These are phyloP conservation scores for Butyriboletus appendiculatus DNA, from an alignment of 1,284 basidiomycete species.

Conservation along the genomic window DNA sequence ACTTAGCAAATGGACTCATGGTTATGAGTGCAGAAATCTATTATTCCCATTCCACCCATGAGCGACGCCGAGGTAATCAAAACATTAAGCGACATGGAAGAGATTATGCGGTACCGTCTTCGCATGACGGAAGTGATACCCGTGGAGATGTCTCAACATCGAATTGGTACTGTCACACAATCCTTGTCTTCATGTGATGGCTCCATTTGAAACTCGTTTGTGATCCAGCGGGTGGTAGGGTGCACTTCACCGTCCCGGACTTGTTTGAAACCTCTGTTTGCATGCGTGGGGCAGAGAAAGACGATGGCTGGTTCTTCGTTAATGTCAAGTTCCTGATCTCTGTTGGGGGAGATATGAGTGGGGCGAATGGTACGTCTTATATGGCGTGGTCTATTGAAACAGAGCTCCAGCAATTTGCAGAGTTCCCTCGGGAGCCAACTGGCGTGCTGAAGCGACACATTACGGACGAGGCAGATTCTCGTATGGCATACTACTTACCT, in stretches of 20 bases:
- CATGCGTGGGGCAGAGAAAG: slow-evolving; percentile 62
- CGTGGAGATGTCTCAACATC: slow-evolving; percentile 71
- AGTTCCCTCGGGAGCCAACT: slow-evolving; percentile 67
- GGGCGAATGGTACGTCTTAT: slow-evolving; percentile 57
- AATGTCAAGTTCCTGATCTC: slow-evolving; percentile 75
- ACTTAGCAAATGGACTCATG: slow-evolving; percentile 21
- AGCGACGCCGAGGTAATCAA: slow-evolving; percentile 64
- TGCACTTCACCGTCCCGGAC: slow-evolving; percentile 69
- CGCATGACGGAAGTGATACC: slow-evolving; percentile 74
- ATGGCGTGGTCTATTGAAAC: not conserved
- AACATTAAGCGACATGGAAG: slow-evolving; percentile 73
- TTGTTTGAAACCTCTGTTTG: slow-evolving; percentile 80
- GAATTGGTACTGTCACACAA: slow-evolving; percentile 53
- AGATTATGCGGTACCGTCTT: slow-evolving; percentile 75
- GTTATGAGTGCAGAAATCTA: slow-evolving; percentile 52
- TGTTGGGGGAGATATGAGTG: slow-evolving; percentile 71
- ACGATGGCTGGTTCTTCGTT: slow-evolving; percentile 83
- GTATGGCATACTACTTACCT: slow-evolving; percentile 62
- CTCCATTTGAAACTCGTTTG: slow-evolving; percentile 18
- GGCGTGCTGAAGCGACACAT: slow-evolving; percentile 69
- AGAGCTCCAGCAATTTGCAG: slow-evolving; percentile 36
- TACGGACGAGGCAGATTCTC: slow-evolving; percentile 67
- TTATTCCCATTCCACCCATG: slow-evolving; percentile 66
- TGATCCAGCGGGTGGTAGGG: slow-evolving; percentile 68
- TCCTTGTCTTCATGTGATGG: slow-evolving; percentile 8